Percentiles rank a stretch among this genome's conserved stretches.
phyloP scores from a whole-genome alignment of 768 basidiomycete genomes.

The Leccinum longicurvipes region DNA sequence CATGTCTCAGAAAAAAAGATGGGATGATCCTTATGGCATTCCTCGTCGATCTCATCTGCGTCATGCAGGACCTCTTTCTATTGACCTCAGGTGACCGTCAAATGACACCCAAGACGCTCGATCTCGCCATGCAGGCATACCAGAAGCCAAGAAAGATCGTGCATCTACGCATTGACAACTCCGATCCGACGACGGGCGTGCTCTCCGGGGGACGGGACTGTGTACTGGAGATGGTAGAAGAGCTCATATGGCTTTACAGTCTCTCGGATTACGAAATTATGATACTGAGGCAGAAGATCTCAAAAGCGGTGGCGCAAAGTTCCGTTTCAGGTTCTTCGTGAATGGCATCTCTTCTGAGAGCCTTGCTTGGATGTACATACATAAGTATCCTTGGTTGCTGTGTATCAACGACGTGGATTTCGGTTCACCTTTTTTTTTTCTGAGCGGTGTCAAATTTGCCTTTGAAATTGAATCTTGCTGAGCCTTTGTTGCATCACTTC shows the following conservation, averaged over 20 bases:
- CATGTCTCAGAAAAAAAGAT: not conserved
- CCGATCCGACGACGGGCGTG: not conserved
- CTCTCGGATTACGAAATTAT: not conserved
- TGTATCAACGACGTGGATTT: no score
- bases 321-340: no score
- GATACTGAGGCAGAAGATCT: not conserved
- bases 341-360: no score
- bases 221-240: not conserved
- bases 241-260: not conserved
- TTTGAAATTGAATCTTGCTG: no score
- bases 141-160: not conserved
- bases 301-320: no score
- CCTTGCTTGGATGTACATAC: no score
- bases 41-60: not conserved
- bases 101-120: not conserved
- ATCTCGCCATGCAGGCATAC: not conserved
- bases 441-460: not conserved
- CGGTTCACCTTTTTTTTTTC: no score
- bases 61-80: not conserved
- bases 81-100: not conserved
- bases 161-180: not conserved
- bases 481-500: no score
- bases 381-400: no score
- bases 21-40: not conserved
- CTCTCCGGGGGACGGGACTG: not conserved